phyloP scores from a whole-genome alignment of 2,329 filamentous ascomycete genomes.

The Furcasterigmium furcatum region DNA sequence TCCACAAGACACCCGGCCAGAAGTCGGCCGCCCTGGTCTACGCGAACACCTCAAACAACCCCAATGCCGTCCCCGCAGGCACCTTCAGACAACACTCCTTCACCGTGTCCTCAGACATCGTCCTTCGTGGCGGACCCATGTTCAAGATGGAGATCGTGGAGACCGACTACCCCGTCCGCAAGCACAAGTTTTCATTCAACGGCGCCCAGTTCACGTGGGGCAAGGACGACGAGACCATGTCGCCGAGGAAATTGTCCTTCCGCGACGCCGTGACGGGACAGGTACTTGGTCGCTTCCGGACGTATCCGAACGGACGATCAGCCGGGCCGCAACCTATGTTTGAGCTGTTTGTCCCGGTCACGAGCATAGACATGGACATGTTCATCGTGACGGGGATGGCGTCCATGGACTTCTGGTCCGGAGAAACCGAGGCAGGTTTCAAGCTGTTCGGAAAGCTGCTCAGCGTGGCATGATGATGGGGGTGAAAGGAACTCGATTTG shows the following conservation, averaged over 20 bases:
- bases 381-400: constrained; percentile 7
- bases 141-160: constrained; percentile 7
- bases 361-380: constrained; percentile 10
- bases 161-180: neutral
- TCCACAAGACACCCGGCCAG: constrained; percentile 5
- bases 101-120: constrained; percentile 6
- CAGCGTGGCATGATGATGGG: neutral
- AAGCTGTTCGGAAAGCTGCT: constrained; percentile 1
- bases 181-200: constrained; percentile 4
- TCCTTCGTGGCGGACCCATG: constrained; percentile 4
- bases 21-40: constrained; percentile 3
- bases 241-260: constrained; percentile 2
- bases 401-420: constrained; percentile 2
- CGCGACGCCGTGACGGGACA: constrained; percentile 3
- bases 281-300: constrained; percentile 4
- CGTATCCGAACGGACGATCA: constrained; percentile 3
- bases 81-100: constrained; percentile 4
- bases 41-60: neutral
- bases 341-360: constrained; percentile 7
- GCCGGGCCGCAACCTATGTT: constrained; percentile 5
- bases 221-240: constrained; percentile 1
- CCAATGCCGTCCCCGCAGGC: neutral
- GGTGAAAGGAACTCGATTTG: no score
- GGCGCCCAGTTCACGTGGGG: constrained; percentile 5
- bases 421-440: constrained; percentile 4